Base-by-base conservation (phyloP, 768 basidiomycete species). In the Lentinula sp. region DNA sequence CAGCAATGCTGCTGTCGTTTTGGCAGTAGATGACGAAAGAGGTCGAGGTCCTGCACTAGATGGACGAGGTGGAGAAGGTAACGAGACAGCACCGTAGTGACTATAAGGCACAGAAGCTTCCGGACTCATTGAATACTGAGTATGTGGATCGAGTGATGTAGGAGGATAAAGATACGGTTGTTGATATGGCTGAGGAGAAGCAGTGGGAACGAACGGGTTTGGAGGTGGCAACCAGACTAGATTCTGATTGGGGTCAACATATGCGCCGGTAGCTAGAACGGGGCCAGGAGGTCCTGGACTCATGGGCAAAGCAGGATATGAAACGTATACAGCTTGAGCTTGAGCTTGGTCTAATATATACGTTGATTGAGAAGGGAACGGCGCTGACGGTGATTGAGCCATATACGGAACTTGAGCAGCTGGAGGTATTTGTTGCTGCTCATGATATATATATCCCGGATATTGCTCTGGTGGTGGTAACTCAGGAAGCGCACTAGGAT, bases 401-500 rank as follows among this genome's bases (percentile, higher is more conserved):
- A 28, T 37, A 45, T 58, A 58, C 34, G 74, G 71, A n/a, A 67
- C 64, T n/a, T 57, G 59, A 16, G 50, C 16, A 10, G 8, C 31
- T 40, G 67, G 69, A 32, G 63, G 63, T 3, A 18, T 37, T 32
- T 65, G 48, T 11, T 54, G 35, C 10, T 21, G 34, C 18, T 59
- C 18, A 53, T 61, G 11, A 32, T 59, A 49, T 5, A 31, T 57
- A 59, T 57, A 45, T 31, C 54, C 42, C 50, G 60, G 39, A 43
- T 65, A 53, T 31, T 67, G 66, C 37, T 57, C 66, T 13, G 73
- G 72, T 2, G 76, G 73, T 15, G 70, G 72, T 2, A 72, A 60
- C 55, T 72, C 68, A 49, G 86, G 82, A 8, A 85, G 66, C 5
- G 85, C 83, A n/a, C 75, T 70, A 1, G 88, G 86, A 69, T 91